These are phyloP conservation scores for Peziza echinospora DNA, from an alignment of 495 filamentous ascomycete genomes.

Conservation along the genomic window DNA sequence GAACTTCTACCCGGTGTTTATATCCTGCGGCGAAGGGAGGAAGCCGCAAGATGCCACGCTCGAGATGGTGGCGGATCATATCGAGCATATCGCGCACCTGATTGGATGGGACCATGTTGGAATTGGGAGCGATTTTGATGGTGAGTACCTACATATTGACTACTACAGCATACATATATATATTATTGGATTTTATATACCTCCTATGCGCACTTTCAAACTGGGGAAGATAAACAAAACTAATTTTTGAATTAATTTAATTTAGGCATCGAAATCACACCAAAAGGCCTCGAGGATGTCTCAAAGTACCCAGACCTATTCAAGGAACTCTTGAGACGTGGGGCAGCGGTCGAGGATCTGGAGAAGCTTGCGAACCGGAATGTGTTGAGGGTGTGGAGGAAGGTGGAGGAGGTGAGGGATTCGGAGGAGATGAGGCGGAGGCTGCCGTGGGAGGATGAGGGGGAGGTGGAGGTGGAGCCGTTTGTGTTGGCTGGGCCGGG, in stretches of 20 bases:
- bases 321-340: conserved; percentile 43
- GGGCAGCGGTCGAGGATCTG: conserved; percentile 29
- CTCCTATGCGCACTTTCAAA: too few relatives aligned
- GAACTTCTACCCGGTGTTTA: conserved; percentile 59
- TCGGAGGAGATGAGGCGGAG: neutral
- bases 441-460: neutral
- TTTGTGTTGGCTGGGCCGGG: too few relatives aligned
- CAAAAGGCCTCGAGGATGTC: conserved; percentile 52
- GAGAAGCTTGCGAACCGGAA: neutral
- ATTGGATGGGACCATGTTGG: conserved; percentile 59
- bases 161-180: too few relatives aligned
- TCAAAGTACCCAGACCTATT: conserved; percentile 65
- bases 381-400: neutral
- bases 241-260: neutral
- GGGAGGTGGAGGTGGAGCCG: too few relatives aligned
- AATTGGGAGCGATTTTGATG: conserved; percentile 55
- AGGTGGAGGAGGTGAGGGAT: neutral
- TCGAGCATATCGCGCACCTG: conserved; percentile 42
- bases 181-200: too few relatives aligned
- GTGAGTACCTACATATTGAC: too few relatives aligned
- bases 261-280: conserved; percentile 27
- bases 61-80: conserved; percentile 52
- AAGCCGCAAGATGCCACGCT: conserved; percentile 49
- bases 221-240: too few relatives aligned
- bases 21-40: conserved; percentile 39